Base-by-base conservation (phyloP, 2,329 filamentous ascomycete genomes). In the Cladorrhinum sp. region DNA sequence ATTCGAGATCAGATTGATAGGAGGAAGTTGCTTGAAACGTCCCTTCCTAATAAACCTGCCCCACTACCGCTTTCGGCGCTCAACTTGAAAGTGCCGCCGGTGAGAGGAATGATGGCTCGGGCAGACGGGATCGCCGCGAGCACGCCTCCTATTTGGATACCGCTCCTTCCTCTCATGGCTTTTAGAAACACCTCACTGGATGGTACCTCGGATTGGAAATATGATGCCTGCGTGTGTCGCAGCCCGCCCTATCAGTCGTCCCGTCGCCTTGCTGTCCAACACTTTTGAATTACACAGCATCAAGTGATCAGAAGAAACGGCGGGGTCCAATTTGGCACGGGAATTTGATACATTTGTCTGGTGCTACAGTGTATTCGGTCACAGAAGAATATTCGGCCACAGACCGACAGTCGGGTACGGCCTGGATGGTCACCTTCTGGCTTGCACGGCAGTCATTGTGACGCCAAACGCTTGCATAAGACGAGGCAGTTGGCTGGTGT, bases 351-450 rank as follows among this genome's bases (percentile, higher is more conserved):
- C 42, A 46, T 18, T 18, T 16, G 6, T 46, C 18, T 46, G 42
- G 42, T 21, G 14, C 18, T 46, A 46, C 42, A 46, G 33, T 20
- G 18, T 46, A 18, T 21, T 46, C n/a, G 42, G 42, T 21, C 39
- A 56, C 54, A 56, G 36, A 28, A 56, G 36, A 28, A 46, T 46
- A 4, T 21, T 46, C n/a, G 42, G 42, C 10, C 39, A 56, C 54
- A 56, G 54, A 56, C 48, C 54, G 54, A 26, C 54, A 39, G 8
- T 46, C 53, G 7, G 30, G 20, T 55, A 26, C 30, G 28, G 30
- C 20, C n/a, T 30, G 9, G 51, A 21, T 10, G 26, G 5, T 26
- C 28, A 18, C 28, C 28, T 3, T 52, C 23, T 52, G 23, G 50
- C 21, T 23, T 28, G 50, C 50, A 30, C 50, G 50, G 50, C 50